Evolutionary conservation across 2,329 filamentous ascomycete genomes (phyloP).

Genomic region (Blumeria hordei): DNA sequence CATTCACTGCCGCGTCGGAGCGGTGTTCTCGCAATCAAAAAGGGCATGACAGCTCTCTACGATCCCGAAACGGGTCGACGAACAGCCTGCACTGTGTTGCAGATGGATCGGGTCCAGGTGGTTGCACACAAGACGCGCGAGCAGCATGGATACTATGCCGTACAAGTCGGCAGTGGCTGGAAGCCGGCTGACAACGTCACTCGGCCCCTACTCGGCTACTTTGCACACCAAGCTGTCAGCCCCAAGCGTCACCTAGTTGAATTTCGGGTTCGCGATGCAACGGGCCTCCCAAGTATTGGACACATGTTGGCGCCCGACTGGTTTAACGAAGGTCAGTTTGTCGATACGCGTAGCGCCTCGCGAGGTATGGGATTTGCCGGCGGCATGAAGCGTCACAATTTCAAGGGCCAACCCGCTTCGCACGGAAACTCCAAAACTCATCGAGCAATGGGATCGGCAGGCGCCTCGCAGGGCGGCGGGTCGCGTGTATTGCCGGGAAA

Average conservation of each 20-base stretch:
- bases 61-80: constrained; percentile 50
- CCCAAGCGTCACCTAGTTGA: constrained; percentile 69
- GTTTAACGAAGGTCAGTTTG: constrained; percentile 75
- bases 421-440: constrained; percentile 94
- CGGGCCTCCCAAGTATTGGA: constrained; percentile 54
- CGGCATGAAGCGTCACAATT: constrained; percentile 94
- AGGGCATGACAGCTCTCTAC: constrained; percentile 87
- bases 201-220: constrained; percentile 72
- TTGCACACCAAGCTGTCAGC: constrained; percentile 53
- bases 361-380: constrained; percentile 86
- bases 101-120: constrained; percentile 81
- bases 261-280: constrained; percentile 56
- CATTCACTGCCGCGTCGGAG: constrained; percentile 42
- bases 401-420: constrained; percentile 64
- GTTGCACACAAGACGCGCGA: constrained; percentile 62
- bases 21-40: constrained; percentile 69
- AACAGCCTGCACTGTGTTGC: constrained; percentile 72
- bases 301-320: constrained; percentile 59
- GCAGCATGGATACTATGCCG: constrained; percentile 76
- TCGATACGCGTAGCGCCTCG: constrained; percentile 59
- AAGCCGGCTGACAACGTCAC: constrained; percentile 53
- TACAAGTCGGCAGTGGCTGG: constrained; percentile 64
- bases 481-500: constrained; percentile 86
- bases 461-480: constrained; percentile 75
- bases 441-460: constrained; percentile 71